Evolutionary conservation across 352 stramenopile genomes (phyloP).

Genomic region (Elongisporangium undulatum): DNA sequence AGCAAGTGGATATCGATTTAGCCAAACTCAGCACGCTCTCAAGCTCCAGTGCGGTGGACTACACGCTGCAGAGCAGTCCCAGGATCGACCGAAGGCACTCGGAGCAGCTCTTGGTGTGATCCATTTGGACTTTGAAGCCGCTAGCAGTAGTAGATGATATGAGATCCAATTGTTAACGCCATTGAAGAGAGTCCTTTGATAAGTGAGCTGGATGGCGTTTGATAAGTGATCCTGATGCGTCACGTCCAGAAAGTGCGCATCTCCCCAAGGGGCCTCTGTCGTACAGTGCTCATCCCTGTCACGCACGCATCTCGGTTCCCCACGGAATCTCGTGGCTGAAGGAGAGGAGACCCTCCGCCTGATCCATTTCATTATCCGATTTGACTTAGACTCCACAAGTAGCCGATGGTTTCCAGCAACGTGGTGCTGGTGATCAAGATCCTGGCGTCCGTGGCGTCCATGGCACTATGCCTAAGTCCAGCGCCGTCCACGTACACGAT

Average conservation of each 20-base stretch:
- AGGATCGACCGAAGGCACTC: neutral
- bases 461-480: conserved; percentile 23
- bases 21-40: neutral
- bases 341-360: neutral
- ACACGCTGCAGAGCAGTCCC: neutral
- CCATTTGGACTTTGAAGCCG: too few relatives aligned
- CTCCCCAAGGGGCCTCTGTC: too few relatives aligned
- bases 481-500: conserved; percentile 24
- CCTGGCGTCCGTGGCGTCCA: conserved; percentile 16
- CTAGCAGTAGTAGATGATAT: too few relatives aligned
- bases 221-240: too few relatives aligned
- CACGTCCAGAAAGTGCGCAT: too few relatives aligned
- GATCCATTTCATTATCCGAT: neutral
- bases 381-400: neutral
- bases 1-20: neutral
- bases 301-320: neutral
- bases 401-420: conserved; percentile 17
- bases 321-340: neutral
- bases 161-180: too few relatives aligned
- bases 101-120: too few relatives aligned
- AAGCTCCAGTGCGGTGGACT: neutral
- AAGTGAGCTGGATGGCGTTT: too few relatives aligned
- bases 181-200: too few relatives aligned
- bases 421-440: conserved; percentile 20
- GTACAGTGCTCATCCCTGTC: too few relatives aligned